Evolutionary conservation across 176 grass and related monocot species (phyloP).

Genomic region (Echinochloa phyllopogon): DNA sequence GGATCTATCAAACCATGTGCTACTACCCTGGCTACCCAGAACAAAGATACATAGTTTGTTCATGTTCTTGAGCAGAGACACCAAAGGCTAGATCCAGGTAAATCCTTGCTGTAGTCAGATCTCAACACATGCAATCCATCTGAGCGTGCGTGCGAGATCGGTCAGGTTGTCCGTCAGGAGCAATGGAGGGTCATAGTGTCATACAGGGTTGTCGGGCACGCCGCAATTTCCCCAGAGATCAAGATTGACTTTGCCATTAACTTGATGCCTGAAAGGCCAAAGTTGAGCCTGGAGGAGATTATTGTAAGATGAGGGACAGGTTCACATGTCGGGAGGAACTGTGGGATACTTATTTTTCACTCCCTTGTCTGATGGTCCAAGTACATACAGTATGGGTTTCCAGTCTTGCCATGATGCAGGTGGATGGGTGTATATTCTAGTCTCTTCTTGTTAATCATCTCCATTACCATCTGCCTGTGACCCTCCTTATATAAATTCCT

Average conservation of each 20-base stretch:
- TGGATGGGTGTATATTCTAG: slow-evolving; percentile 13
- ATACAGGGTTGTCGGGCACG: slow-evolving; percentile 29
- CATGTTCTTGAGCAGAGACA: slow-evolving; percentile 10
- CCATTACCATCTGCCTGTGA: slow-evolving; percentile 12
- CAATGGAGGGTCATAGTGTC: slow-evolving; percentile 24
- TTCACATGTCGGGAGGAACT: slow-evolving; percentile 44
- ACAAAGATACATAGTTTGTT: slow-evolving; percentile 39
- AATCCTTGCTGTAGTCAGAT: slow-evolving; percentile 47
- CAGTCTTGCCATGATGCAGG: slow-evolving; percentile 46
- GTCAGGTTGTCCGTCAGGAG: slow-evolving; percentile 25
- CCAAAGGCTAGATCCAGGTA: slow-evolving; percentile 14
- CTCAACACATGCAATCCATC: slow-evolving; percentile 33
- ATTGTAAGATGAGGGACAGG: slow-evolving; percentile 30
- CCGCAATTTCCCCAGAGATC: slow-evolving; percentile 7
- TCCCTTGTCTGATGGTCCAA: slow-evolving; percentile 48
- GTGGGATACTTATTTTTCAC: slow-evolving; percentile 35
- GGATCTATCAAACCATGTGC: background rate
- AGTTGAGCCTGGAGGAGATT: background rate
- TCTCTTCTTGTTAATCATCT: slow-evolving; percentile 7
- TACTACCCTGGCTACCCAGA: background rate
- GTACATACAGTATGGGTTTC: slow-evolving; percentile 40
- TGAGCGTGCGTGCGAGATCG: background rate
- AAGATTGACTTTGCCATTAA: slow-evolving; percentile 26
- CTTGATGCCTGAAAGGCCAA: background rate
- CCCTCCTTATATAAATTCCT: slow-evolving; percentile 41